Base-by-base conservation (phyloP, 1,284 basidiomycete genomes). In the Singerocomus rubriflavus region DNA sequence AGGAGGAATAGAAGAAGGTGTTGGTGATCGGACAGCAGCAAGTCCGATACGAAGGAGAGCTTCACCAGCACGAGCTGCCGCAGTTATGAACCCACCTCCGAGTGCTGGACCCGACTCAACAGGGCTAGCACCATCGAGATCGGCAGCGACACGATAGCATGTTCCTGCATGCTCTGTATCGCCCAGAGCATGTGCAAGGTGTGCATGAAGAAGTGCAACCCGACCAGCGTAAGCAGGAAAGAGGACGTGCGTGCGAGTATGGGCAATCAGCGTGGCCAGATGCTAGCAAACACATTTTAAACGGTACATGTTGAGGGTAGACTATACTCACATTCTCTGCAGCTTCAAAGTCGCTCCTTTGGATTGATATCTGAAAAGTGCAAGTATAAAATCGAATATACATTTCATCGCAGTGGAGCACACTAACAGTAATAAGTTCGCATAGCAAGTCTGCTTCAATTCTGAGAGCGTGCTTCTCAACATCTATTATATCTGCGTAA, bases 381-480 rank as follows among this genome's bases (percentile, higher is more conserved):
- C 14, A 13, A 5, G 12, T 25, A 17, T 52, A 16, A 57, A 36
- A 3, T 11, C 1, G 32, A 17, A 7, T 34, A 30, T 30, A 21
- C 16, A 37, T 12, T 17, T 33, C 26, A 38, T 29, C 17, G 37
- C 7, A 32, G 11, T 29, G 39, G 44, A 47, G 49, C 14, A 66
- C 5, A 8, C 78, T 50, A 61, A 86, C 84, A 3, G 77, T 77
- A 16, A 81, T 69, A 6, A 88, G 72, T 59, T 89, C 87, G 51
- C 79, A 83, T 31, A 88, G 63, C 50, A 89, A 63, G 58, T 89
- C 87, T 0, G 84, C 85, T 53, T 82, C 82, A 36, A 90, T 77
- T 53, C 76, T 76, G n/a, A 76, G 73, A 54, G 85, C 71, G 32
- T 74, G 70, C 31, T 71, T 63, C 45, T 80, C 76, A 1, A 82